Base-by-base conservation (phyloP, 2,329 filamentous ascomycete genomes). In the Blumeriella jaapii region DNA sequence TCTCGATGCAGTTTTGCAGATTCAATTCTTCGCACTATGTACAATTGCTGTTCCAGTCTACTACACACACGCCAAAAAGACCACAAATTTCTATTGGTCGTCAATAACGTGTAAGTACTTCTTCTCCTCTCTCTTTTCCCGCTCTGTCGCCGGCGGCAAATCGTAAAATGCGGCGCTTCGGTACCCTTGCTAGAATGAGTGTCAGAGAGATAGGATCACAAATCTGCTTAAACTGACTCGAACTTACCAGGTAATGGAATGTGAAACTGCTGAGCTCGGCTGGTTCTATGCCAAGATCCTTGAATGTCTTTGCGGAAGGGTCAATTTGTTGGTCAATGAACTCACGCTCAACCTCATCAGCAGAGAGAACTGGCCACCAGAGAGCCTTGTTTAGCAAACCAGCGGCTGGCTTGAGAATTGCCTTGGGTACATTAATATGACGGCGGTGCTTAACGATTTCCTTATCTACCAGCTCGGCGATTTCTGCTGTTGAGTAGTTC, bases 81-180 rank as follows among this genome's bases (percentile, higher is more conserved):
- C 23, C 26, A 19, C 27, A 12, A n/a, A 36, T 29, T 12, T 60
- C 64, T 78, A 91, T 69, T 86, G 74, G 60, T 91, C 80, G 59
- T 93, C 84, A 56, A 85, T 66, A 42, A 98, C 87, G 60, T 98
- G 91, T 59, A 96, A 66, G 60, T 93, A 98, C 69, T 95, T 91
- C 73, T 79, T 91, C 63, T 96, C 87, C 61, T 96, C 87, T 53
- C 74, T 71, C 71, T 78, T 91, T 70, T 98, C 91, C 61, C 81
- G 82, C 65, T 95, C 89, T 20, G 89, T 95, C 54, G 89, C 79
- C 31, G 91, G 89, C 32, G 91, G 91, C 48, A 96, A 70, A 58
- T 98, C 89, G 61, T 93, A 94, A 72, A 79, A 91, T 53, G 78
- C 74, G 39, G 81, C 74, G 62, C 82, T 89, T 57, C 91, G 81